A percentile compares a stretch with the other conserved stretches of the same genome.
phyloP scores from a whole-genome alignment of 306 rosid species.

The Vigna reflexopilosa region DNA sequence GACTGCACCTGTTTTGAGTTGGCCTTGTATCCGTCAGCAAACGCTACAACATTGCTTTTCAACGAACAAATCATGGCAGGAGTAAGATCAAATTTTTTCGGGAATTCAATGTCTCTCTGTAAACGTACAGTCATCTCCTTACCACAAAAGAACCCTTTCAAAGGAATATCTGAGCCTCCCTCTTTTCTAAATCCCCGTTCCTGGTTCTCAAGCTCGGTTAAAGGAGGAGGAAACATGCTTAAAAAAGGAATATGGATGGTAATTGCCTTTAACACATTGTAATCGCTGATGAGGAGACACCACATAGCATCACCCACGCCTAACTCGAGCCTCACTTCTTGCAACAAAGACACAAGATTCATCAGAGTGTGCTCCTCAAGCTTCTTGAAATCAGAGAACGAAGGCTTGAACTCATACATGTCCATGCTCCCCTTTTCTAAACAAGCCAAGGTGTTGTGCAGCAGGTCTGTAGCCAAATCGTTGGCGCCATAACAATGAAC shows the following conservation, averaged over 20 bases:
- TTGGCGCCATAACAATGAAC: conserved; percentile 74
- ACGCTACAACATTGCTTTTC: conserved; percentile 72
- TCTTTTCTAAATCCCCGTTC: background rate
- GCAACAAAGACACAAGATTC: conserved; percentile 70
- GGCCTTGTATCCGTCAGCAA: conserved; percentile 77
- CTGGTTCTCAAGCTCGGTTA: conserved; percentile 39
- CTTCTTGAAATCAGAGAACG: conserved; percentile 69
- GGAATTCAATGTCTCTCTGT: conserved; percentile 72
- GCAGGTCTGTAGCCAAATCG: conserved; percentile 69
- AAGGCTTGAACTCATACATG: conserved; percentile 51
- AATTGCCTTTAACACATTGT: conserved; percentile 73
- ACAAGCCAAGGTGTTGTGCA: conserved; percentile 66
- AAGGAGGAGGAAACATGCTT: conserved; percentile 32
- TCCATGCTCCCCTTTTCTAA: conserved; percentile 52
- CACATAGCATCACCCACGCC: conserved; percentile 83
- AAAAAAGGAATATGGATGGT: conserved; percentile 62
- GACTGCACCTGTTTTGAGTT: conserved; percentile 57
- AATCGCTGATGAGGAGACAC: conserved; percentile 81
- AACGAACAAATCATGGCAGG: conserved; percentile 70
- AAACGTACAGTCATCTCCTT: conserved; percentile 51
- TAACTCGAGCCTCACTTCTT: conserved; percentile 68
- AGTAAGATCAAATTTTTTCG: conserved; percentile 71
- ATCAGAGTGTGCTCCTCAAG: conserved; percentile 67
- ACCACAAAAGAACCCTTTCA: conserved; percentile 49
- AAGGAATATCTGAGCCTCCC: conserved; percentile 47